These are phyloP conservation scores for Rhizophagus clarus DNA, from an alignment of 192 early-diverging fungal species.

Conservation along the genomic window DNA sequence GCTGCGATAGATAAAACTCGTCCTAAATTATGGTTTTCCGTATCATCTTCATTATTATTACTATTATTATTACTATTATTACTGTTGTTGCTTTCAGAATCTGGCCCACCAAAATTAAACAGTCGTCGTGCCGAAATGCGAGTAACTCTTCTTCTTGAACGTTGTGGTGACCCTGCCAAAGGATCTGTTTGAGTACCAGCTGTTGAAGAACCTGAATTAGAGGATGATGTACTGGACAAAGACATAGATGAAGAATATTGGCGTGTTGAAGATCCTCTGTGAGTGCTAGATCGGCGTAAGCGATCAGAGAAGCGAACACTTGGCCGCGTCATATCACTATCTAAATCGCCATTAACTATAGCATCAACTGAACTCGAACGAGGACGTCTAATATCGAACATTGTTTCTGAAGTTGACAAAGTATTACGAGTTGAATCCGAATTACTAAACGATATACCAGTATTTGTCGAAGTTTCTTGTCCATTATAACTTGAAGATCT, in stretches of 20 bases:
- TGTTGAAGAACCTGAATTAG: background rate
- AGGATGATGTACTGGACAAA: background rate
- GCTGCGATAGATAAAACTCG: slow-evolving; percentile 15
- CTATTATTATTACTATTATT: slow-evolving; percentile 6
- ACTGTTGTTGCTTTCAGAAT: slow-evolving; percentile 2
- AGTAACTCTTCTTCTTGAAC: slow-evolving; percentile 6
- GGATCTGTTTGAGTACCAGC: slow-evolving; percentile 23
- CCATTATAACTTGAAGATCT: slow-evolving; percentile 26
- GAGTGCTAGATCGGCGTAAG: slow-evolving; percentile 2
- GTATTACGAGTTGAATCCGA: background rate
- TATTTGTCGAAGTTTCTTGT: background rate
- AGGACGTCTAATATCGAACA: background rate
- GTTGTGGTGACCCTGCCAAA: background rate
- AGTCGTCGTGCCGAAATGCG: slow-evolving; percentile 2
- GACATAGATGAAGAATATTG: background rate
- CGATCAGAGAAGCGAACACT: background rate
- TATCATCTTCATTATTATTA: slow-evolving; percentile 5
- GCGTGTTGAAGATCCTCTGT: background rate
- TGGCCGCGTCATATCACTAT: background rate
- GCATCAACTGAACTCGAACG: slow-evolving; percentile 1
- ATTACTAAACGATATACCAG: background rate
- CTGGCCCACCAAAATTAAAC: background rate
- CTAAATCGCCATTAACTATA: slow-evolving; percentile 10
- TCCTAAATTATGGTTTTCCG: background rate
- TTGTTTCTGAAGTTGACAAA: background rate